Evolutionary conservation across 371 early-diverging fungal genomes (phyloP).

Genomic region (Umbelopsis sp.): DNA sequence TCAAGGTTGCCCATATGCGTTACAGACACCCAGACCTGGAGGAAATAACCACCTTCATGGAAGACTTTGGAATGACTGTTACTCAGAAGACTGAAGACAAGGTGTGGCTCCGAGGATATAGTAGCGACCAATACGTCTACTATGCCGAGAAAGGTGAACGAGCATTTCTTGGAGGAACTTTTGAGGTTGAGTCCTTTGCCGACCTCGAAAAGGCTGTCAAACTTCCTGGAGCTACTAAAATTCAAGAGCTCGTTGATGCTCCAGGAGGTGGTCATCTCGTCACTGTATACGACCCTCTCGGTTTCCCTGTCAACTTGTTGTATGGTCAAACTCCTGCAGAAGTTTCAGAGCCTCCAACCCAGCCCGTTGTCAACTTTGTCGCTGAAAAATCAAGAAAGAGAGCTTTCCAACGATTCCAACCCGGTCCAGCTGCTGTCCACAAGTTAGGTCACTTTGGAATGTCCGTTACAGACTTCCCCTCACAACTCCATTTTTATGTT

Average conservation of each 20-base stretch:
- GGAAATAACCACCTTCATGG: conserved; percentile 12
- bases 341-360: not conserved
- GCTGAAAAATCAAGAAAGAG: conserved; percentile 16
- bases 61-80: conserved; percentile 15
- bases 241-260: conserved; percentile 14
- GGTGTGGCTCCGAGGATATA: conserved; percentile 16
- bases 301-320: conserved; percentile 17
- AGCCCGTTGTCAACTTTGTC: not conserved
- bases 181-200: conserved; percentile 8
- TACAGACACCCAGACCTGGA: conserved; percentile 16
- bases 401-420: conserved; percentile 16
- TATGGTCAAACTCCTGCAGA: conserved; percentile 1
- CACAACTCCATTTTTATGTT: conserved; percentile 11
- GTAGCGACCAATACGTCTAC: conserved; percentile 19
- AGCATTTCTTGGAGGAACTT: conserved; percentile 6
- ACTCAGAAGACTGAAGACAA: conserved; percentile 13
- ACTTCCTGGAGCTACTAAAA: not conserved
- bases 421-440: conserved; percentile 15
- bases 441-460: conserved; percentile 16
- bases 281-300: conserved; percentile 2
- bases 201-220: conserved; percentile 3
- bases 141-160: conserved; percentile 7
- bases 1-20: conserved; percentile 17
- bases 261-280: conserved; percentile 18
- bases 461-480: conserved; percentile 11